phyloP scores from a whole-genome alignment of 2,329 filamentous ascomycete genomes.

The Fusarium kyushuense region DNA sequence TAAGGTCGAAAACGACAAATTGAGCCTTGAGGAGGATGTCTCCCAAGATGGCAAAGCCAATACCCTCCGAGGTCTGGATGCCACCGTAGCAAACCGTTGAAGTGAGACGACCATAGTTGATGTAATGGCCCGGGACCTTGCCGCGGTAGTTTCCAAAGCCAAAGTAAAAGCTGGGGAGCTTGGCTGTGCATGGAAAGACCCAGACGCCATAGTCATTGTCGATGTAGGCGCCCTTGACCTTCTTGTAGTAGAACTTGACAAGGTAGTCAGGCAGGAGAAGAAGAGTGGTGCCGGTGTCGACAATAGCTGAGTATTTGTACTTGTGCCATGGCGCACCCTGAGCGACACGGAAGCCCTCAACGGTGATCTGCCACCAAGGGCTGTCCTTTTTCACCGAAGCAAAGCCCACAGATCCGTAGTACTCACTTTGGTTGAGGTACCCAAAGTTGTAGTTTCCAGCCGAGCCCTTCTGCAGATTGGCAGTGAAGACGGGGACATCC shows the following conservation, averaged over 20 bases:
- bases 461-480: constrained; percentile 50
- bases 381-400: constrained; percentile 62
- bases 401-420: constrained; percentile 69
- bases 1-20: constrained; percentile 57
- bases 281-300: constrained; percentile 78
- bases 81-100: constrained; percentile 52
- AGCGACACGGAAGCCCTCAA: constrained; percentile 68
- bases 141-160: constrained; percentile 53
- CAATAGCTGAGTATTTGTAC: constrained; percentile 65
- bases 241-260: constrained; percentile 69
- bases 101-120: constrained; percentile 53
- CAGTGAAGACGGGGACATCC: constrained; percentile 53
- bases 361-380: constrained; percentile 73
- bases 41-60: constrained; percentile 56
- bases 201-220: constrained; percentile 64
- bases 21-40: constrained; percentile 60
- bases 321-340: constrained; percentile 23
- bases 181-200: constrained; percentile 66
- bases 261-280: constrained; percentile 67
- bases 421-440: constrained; percentile 67
- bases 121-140: constrained; percentile 53
- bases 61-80: constrained; percentile 53
- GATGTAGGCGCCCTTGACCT: constrained; percentile 64
- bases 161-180: constrained; percentile 59
- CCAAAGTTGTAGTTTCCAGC: constrained; percentile 57